Percentiles rank a stretch among this genome's conserved stretches.
Evolutionary conservation across 2,329 filamentous ascomycete species (phyloP).

Genomic region (Aspergillus sp.): DNA sequence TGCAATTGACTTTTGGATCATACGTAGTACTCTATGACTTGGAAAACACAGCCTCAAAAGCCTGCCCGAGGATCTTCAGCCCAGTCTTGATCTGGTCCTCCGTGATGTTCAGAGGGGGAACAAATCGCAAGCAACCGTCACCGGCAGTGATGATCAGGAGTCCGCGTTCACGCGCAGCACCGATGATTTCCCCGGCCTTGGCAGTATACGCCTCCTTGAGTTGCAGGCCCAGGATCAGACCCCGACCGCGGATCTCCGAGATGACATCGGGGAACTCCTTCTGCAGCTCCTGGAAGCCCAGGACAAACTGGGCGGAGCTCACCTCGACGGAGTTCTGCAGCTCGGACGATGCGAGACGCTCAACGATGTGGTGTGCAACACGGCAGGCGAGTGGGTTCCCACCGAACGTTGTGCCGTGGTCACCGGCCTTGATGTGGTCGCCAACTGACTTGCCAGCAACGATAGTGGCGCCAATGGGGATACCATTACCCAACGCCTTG

Average conservation of each 20-base stretch:
- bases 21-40: conserved; percentile 17
- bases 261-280: conserved; percentile 62
- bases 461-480: conserved; percentile 81
- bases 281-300: conserved; percentile 50
- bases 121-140: conserved; percentile 83
- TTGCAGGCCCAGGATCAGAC: conserved; percentile 81
- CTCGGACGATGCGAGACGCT: conserved; percentile 60
- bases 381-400: conserved; percentile 82
- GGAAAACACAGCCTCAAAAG: conserved; percentile 49
- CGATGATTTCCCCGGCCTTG: conserved; percentile 54
- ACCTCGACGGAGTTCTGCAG: conserved; percentile 61
- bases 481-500: conserved; percentile 93
- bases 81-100: conserved; percentile 73
- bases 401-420: conserved; percentile 91
- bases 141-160: conserved; percentile 87
- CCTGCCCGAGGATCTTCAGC: conserved; percentile 64
- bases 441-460: conserved; percentile 57
- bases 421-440: conserved; percentile 62
- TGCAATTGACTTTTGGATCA: no score
- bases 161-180: conserved; percentile 77
- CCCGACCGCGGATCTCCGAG: conserved; percentile 70
- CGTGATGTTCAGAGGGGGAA: conserved; percentile 75
- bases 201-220: conserved; percentile 58
- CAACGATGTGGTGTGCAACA: conserved; percentile 77
- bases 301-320: conserved; percentile 56